phyloP scores from a whole-genome alignment of 73 alveolate genomes.

The Durusdinium trenchii region DNA sequence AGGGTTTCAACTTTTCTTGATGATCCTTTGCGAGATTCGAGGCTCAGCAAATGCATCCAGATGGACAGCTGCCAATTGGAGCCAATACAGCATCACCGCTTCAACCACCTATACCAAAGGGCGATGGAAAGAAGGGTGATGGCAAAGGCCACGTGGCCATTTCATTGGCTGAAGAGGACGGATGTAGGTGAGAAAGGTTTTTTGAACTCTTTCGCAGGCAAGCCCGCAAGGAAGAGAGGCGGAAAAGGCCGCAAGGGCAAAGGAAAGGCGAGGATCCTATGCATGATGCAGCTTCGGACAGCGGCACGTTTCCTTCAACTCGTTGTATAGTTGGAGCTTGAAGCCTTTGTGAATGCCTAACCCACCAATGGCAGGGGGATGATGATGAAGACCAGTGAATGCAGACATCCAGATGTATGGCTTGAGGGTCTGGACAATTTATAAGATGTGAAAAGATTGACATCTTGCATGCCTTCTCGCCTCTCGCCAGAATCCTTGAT shows the following conservation, averaged over 20 bases:
- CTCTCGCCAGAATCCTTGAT: too few species aligned
- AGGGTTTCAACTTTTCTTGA: background rate
- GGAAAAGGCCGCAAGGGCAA: background rate
- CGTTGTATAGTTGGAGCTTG: background rate
- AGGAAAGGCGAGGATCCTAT: background rate
- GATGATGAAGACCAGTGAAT: background rate
- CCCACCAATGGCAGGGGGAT: background rate
- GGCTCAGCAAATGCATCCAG: slow-evolving; percentile 83
- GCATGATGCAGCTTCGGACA: background rate
- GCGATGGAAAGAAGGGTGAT: background rate
- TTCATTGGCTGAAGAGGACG: background rate
- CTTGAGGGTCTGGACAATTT: slow-evolving; percentile 60
- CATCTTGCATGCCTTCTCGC: too few species aligned
- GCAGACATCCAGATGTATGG: background rate
- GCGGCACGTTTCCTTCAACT: background rate
- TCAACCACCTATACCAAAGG: slow-evolving; percentile 30
- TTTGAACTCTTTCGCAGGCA: background rate
- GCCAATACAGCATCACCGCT: slow-evolving; percentile 38
- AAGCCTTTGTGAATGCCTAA: background rate
- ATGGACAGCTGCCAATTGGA: slow-evolving; percentile 90
- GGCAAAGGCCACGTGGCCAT: background rate
- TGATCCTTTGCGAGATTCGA: background rate
- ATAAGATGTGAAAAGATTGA: too few species aligned
- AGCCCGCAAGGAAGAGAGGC: slow-evolving; percentile 21
- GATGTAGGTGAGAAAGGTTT: background rate